Evolutionary conservation across 257 asterid species (phyloP).

Genomic region (Gynochthodes officinalis): DNA sequence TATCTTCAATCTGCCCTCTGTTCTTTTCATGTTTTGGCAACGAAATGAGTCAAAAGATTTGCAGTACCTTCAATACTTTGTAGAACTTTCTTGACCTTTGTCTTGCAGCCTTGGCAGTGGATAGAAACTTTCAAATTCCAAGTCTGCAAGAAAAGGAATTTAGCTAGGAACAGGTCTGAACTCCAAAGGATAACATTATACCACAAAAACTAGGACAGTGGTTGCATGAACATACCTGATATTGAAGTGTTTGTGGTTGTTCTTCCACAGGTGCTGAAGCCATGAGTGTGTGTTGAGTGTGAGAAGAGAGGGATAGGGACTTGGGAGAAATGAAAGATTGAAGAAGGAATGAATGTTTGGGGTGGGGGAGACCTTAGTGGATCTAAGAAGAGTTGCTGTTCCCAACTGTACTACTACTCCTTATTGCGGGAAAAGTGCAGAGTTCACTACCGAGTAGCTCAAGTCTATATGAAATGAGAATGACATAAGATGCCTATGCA

Average conservation of each 20-base stretch:
- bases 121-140: constrained; percentile 78
- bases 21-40: background rate
- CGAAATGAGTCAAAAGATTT: background rate
- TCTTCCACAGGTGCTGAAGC: constrained; percentile 48
- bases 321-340: constrained; percentile 7
- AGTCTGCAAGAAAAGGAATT: constrained; percentile 37
- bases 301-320: constrained; percentile 2
- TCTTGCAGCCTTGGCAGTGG: constrained; percentile 89
- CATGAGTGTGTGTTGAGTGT: constrained; percentile 29
- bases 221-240: constrained; percentile 66
- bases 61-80: constrained; percentile 66
- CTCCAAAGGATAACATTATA: too few species aligned
- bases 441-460: background rate
- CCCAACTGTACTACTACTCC: background rate
- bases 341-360: constrained; percentile 22
- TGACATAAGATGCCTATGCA: constrained; percentile 15
- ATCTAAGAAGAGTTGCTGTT: background rate
- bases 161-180: background rate
- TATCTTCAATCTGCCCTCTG: background rate
- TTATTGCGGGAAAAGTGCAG: constrained; percentile 22
- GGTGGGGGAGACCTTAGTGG: constrained; percentile 9
- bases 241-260: constrained; percentile 48
- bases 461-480: constrained; percentile 7
- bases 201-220: too few species aligned
- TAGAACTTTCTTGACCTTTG: constrained; percentile 72